Conservation (phyloP, 495 filamentous ascomycete species). For the Aspergillus carlsbadensis region DNA sequence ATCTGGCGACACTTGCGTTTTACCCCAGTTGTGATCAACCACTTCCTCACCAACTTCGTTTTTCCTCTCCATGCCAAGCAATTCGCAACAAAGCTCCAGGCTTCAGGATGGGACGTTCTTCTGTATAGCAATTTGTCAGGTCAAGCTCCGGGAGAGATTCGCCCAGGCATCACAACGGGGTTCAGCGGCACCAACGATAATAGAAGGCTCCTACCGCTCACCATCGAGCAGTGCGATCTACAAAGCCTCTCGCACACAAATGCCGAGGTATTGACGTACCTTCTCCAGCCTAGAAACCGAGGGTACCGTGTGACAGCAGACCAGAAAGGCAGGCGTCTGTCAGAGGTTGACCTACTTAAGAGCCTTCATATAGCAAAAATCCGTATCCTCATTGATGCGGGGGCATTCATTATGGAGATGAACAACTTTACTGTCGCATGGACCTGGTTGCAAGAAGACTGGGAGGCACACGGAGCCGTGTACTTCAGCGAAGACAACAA, state of each 20-base stretch:
- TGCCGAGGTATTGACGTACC: conserved; percentile 56
- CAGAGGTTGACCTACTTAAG: conserved; percentile 18
- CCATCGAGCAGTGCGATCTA: conserved; percentile 57
- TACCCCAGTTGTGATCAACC: conserved; percentile 53
- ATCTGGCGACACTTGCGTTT: conserved; percentile 54
- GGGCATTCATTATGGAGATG: conserved; percentile 66
- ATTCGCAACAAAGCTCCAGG: conserved; percentile 61
- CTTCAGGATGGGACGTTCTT: conserved; percentile 68
- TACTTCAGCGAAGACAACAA: conserved; percentile 54
- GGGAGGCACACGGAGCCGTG: conserved; percentile 49
- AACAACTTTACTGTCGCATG: conserved; percentile 48
- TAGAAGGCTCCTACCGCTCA: conserved; percentile 53
- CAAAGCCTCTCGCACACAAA: conserved; percentile 59
- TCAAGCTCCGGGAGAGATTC: conserved; percentile 20
- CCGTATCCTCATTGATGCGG: conserved; percentile 66
- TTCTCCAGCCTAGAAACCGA: conserved; percentile 40
- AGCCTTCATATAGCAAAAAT: conserved; percentile 48
- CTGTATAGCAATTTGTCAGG: not conserved
- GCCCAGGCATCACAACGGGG: conserved; percentile 51
- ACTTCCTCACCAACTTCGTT: conserved; percentile 57
- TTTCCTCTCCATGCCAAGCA: conserved; percentile 62
- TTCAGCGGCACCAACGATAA: conserved; percentile 76
- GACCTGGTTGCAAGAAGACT: conserved; percentile 46
- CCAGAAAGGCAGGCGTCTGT: conserved; percentile 4
- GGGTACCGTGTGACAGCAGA: not conserved